phyloP scores from a whole-genome alignment of 164 flowering plant species.

The Aristolochia fimbriata region DNA sequence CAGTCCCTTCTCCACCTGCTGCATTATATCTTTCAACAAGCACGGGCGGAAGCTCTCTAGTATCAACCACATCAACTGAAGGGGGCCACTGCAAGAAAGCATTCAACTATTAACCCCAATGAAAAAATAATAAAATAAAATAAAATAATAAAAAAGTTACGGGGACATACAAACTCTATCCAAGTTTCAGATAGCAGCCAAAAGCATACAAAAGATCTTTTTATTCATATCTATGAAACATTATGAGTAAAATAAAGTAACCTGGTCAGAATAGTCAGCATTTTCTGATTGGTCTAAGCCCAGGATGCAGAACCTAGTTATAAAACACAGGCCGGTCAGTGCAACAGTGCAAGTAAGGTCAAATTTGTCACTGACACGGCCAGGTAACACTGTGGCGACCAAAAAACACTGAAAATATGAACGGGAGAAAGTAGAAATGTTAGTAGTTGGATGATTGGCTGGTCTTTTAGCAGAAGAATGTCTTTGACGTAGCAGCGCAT shows the following conservation, averaged over 20 bases:
- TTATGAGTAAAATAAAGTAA: neutral
- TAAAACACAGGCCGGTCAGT: no score
- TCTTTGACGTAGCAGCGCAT: no score
- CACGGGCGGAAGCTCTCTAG: slow-evolving; percentile 79
- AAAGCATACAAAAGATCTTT: no score
- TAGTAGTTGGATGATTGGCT: no score
- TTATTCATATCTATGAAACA: neutral
- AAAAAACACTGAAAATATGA: no score
- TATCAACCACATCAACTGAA: slow-evolving; percentile 75
- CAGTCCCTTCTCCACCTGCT: slow-evolving; percentile 96
- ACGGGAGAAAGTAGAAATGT: no score
- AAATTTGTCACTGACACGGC: no score
- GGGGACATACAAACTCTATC: neutral
- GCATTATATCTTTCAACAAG: slow-evolving; percentile 89
- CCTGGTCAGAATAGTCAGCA: neutral
- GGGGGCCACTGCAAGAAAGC: slow-evolving; percentile 88
- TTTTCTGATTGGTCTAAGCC: neutral
- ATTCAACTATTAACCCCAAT: neutral
- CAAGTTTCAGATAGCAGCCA: neutral
- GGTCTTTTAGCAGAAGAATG: no score
- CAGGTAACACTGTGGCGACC: no score
- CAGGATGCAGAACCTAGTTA: neutral
- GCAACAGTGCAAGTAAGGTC: no score
- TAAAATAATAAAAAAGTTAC: no score
- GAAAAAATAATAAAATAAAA: no score